phyloP scores from a whole-genome alignment of 1,139 yeast genomes.

The Geotrichum reessii region DNA sequence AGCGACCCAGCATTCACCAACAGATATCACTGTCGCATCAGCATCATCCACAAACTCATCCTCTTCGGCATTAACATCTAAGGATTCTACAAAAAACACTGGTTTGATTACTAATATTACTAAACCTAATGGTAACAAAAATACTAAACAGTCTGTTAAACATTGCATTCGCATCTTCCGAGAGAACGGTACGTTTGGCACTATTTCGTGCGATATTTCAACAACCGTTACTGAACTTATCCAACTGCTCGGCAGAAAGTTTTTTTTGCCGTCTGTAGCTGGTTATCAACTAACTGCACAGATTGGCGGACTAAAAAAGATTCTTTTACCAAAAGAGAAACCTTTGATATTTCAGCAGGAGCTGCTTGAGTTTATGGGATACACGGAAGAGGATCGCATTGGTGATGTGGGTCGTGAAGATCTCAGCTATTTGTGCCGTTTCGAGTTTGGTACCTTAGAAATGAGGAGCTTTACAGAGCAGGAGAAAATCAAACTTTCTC shows the following conservation, averaged over 20 bases:
- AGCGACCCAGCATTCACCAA: slow-evolving; percentile 7
- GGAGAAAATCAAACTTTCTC: slow-evolving; percentile 58
- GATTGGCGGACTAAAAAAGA: slow-evolving; percentile 74
- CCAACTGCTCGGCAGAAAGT: slow-evolving; percentile 63
- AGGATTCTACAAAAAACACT: background rate
- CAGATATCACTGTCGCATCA: slow-evolving; percentile 6
- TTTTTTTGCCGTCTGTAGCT: slow-evolving; percentile 60
- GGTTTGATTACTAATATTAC: slow-evolving; percentile 8
- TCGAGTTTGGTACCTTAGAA: slow-evolving; percentile 49
- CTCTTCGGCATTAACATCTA: slow-evolving; percentile 17
- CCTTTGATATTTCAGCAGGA: slow-evolving; percentile 78
- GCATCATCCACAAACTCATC: slow-evolving; percentile 17
- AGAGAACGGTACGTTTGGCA: slow-evolving; percentile 77
- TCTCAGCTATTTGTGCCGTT: slow-evolving; percentile 76
- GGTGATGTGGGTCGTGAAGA: slow-evolving; percentile 84
- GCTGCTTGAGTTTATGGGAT: slow-evolving; percentile 71
- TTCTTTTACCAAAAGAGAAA: slow-evolving; percentile 63
- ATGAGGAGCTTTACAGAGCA: slow-evolving; percentile 51
- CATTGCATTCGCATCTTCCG: slow-evolving; percentile 65
- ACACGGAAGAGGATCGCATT: slow-evolving; percentile 65
- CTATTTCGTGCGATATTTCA: slow-evolving; percentile 66
- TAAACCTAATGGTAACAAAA: slow-evolving; percentile 11
- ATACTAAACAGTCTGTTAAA: background rate
- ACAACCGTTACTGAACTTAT: slow-evolving; percentile 74
- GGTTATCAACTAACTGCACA: slow-evolving; percentile 77